A percentile compares a stretch with the other conserved stretches of the same genome.
These are phyloP conservation scores for Tetrastigma voinierianum DNA, from an alignment of 164 flowering plant genomes.

Conservation along the genomic window DNA sequence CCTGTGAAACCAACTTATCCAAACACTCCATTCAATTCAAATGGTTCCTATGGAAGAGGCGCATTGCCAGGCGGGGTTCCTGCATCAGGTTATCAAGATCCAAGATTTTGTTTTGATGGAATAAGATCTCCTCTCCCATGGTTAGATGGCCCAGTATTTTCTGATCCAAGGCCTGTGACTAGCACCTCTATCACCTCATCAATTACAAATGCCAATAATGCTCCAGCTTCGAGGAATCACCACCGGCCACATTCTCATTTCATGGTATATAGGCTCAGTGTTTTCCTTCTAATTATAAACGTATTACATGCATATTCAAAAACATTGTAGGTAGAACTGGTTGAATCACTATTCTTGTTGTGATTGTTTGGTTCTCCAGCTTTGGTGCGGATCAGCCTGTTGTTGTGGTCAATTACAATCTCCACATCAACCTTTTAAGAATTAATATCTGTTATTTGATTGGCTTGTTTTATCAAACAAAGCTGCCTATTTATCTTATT, in stretches of 20 bases:
- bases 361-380: too few species aligned
- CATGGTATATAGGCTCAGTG: conserved; percentile 38
- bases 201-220: conserved; percentile 22
- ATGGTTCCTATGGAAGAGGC: conserved; percentile 49
- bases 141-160: conserved; percentile 36
- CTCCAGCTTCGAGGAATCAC: conserved; percentile 36
- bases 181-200: conserved; percentile 28
- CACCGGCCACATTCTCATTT: conserved; percentile 42
- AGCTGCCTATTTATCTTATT: background rate
- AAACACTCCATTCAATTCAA: conserved; percentile 32
- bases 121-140: conserved; percentile 37
- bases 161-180: conserved; percentile 37
- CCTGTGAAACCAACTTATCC: conserved; percentile 37
- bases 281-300: background rate
- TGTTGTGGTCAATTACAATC: too few species aligned
- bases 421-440: too few species aligned
- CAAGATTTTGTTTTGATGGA: conserved; percentile 44
- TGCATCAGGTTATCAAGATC: conserved; percentile 56
- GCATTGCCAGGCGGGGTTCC: conserved; percentile 41
- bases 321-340: too few species aligned
- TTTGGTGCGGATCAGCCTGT: too few species aligned
- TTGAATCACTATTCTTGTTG: too few species aligned
- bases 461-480: too few species aligned
- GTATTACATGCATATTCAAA: too few species aligned
- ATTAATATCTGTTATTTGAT: too few species aligned